A percentile compares a stretch with the other conserved stretches of the same genome.
Evolutionary conservation across 2,329 filamentous ascomycete species (phyloP).

Genomic region (Gaeumannomyces tritici): DNA sequence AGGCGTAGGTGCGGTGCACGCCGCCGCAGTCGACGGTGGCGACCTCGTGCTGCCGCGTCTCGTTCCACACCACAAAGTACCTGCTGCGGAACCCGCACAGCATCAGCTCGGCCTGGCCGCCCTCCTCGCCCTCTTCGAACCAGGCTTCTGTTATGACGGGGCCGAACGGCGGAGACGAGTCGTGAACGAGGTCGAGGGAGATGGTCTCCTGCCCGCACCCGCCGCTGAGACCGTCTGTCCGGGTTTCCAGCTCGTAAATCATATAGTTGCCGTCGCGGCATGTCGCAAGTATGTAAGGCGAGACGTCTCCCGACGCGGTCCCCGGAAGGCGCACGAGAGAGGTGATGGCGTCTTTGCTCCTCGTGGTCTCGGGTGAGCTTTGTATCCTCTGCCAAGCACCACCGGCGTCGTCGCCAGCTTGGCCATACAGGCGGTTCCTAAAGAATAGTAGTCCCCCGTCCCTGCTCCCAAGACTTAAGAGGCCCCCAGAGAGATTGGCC

Average conservation of each 20-base stretch:
- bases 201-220: not conserved
- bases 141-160: constrained; percentile 67
- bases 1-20: constrained; percentile 69
- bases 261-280: constrained; percentile 70
- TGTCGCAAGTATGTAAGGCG: constrained; percentile 53
- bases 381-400: not conserved
- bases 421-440: too few species aligned
- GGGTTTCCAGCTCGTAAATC: constrained; percentile 37
- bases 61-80: constrained; percentile 74
- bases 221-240: not conserved
- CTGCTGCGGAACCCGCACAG: constrained; percentile 76
- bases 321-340: constrained; percentile 42
- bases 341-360: constrained; percentile 47
- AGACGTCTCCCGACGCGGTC: constrained; percentile 11
- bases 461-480: constrained; percentile 39
- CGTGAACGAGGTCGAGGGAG: constrained; percentile 48
- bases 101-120: constrained; percentile 40
- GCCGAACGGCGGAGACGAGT: constrained; percentile 60
- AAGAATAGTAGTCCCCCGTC: constrained; percentile 1
- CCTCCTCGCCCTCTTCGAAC: constrained; percentile 31
- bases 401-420: not conserved
- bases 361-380: not conserved
- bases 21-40: constrained; percentile 74
- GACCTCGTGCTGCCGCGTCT: constrained; percentile 58
- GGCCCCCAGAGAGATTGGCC: constrained; percentile 27